phyloP scores from a whole-genome alignment of 208 protist species.

The Vickermania spadyakhi region DNA sequence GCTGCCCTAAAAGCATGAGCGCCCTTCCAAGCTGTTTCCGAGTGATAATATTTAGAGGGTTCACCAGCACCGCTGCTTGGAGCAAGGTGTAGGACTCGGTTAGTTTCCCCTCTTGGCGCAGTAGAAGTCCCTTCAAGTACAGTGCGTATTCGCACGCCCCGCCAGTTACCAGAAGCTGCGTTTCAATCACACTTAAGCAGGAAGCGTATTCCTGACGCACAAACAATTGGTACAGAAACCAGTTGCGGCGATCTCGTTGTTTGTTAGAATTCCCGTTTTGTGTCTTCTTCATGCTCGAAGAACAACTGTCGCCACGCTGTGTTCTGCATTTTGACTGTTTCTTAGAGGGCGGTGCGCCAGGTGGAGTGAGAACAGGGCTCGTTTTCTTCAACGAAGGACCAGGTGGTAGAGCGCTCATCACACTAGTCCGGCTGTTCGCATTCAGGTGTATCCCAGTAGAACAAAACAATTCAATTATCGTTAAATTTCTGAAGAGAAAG shows the following conservation, averaged over 20 bases:
- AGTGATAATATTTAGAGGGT: constrained; percentile 79
- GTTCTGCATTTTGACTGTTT: too few species aligned
- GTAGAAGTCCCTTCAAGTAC: constrained; percentile 91
- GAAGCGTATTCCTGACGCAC: constrained; percentile 82
- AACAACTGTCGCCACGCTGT: too few species aligned
- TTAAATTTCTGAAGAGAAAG: too few species aligned
- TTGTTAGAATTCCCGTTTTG: too few species aligned
- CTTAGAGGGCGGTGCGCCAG: too few species aligned
- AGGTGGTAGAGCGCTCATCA: too few species aligned
- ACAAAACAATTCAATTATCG: too few species aligned
- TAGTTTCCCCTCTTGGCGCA: constrained; percentile 86
- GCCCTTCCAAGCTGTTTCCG: constrained; percentile 91
- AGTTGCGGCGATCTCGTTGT: constrained; percentile 78
- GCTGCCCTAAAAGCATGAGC: constrained; percentile 86
- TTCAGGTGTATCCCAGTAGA: too few species aligned
- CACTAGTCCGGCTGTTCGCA: too few species aligned
- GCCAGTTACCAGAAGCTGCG: constrained; percentile 64
- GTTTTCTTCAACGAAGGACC: too few species aligned
- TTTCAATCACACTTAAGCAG: constrained; percentile 85
- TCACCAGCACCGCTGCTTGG: constrained; percentile 82
- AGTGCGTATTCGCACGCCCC: constrained; percentile 87
- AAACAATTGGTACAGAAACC: constrained; percentile 92
- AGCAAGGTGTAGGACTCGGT: constrained; percentile 92
- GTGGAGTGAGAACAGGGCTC: too few species aligned
- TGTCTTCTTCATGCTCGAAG: too few species aligned